phyloP scores from a whole-genome alignment of 2,329 filamentous ascomycete species.

The Lachnellula subtilissima region DNA sequence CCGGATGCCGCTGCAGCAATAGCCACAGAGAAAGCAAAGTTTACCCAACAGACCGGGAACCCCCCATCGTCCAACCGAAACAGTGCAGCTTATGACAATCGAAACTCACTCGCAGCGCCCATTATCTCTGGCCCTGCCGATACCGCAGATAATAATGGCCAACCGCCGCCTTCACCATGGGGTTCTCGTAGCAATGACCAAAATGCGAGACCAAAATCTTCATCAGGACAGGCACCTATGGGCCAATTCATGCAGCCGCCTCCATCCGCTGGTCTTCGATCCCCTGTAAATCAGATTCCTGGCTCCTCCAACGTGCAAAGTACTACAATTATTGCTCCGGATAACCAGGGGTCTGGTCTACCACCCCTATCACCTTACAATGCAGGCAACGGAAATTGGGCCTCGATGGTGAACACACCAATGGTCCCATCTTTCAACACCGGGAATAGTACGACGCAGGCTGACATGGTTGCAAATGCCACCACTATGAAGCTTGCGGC shows the following conservation, averaged over 20 bases:
- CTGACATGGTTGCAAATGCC: constrained; percentile 97
- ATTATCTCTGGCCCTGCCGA: constrained; percentile 69
- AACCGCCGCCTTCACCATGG: constrained; percentile 79
- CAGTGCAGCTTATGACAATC: constrained; percentile 73
- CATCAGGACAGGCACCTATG: constrained; percentile 78
- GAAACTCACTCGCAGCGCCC: constrained; percentile 66
- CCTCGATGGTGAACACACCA: constrained; percentile 96
- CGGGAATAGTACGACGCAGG: constrained; percentile 56
- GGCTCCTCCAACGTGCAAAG: constrained; percentile 71
- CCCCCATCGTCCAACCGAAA: constrained; percentile 89
- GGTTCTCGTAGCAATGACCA: constrained; percentile 48
- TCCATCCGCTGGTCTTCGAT: constrained; percentile 69
- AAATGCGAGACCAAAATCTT: constrained; percentile 66
- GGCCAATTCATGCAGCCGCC: constrained; percentile 89
- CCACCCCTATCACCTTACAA: constrained; percentile 82
- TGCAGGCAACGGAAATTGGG: constrained; percentile 86
- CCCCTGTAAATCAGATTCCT: constrained; percentile 66
- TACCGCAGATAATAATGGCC: constrained; percentile 52
- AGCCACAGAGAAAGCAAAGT: constrained; percentile 95
- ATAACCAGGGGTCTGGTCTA: constrained; percentile 64
- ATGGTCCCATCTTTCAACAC: constrained; percentile 82
- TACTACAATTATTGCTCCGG: constrained; percentile 71
- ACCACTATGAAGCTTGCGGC: constrained; percentile 98
- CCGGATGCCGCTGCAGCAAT: constrained; percentile 98
- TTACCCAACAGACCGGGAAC: constrained; percentile 89